Percentiles rank a stretch among this genome's conserved stretches.
These are phyloP conservation scores for Blastomyces emzantsi DNA, from an alignment of 2,329 filamentous ascomycete species.

Conservation along the genomic window DNA sequence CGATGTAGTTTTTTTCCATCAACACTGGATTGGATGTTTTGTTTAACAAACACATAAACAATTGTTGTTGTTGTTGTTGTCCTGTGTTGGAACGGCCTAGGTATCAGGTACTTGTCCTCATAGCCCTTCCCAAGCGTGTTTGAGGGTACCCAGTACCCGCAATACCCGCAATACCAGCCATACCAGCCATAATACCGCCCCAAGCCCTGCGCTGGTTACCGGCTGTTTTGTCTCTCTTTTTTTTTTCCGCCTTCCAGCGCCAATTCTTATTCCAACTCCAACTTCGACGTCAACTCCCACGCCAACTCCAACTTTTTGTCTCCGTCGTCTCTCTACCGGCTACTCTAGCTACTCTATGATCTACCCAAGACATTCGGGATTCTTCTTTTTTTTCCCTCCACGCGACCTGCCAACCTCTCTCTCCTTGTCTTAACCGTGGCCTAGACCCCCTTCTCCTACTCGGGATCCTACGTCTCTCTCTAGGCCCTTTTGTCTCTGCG, in stretches of 20 bases:
- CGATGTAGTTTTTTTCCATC: too few relatives aligned
- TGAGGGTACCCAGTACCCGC: too few relatives aligned
- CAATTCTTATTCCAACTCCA: conserved; percentile 9
- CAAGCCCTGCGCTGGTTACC: too few relatives aligned
- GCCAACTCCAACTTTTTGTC: conserved; percentile 6
- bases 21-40: too few relatives aligned
- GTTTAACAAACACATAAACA: too few relatives aligned
- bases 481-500: background rate
- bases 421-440: background rate
- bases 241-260: conserved; percentile 2
- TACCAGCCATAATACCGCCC: too few relatives aligned
- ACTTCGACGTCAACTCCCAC: conserved; percentile 10
- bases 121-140: too few relatives aligned
- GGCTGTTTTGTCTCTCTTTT: background rate
- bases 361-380: background rate
- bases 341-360: conserved; percentile 8
- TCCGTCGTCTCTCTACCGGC: conserved; percentile 12
- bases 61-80: too few relatives aligned
- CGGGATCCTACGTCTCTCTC: background rate
- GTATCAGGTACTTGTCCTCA: too few relatives aligned
- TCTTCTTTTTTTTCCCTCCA: background rate
- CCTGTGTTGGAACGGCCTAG: too few relatives aligned
- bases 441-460: background rate
- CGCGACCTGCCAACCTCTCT: background rate
- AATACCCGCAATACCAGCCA: too few relatives aligned